Percentiles rank a stretch among this genome's conserved stretches.
phyloP scores from a whole-genome alignment of 495 filamentous ascomycete genomes.

The Schizothecium vesticola region DNA sequence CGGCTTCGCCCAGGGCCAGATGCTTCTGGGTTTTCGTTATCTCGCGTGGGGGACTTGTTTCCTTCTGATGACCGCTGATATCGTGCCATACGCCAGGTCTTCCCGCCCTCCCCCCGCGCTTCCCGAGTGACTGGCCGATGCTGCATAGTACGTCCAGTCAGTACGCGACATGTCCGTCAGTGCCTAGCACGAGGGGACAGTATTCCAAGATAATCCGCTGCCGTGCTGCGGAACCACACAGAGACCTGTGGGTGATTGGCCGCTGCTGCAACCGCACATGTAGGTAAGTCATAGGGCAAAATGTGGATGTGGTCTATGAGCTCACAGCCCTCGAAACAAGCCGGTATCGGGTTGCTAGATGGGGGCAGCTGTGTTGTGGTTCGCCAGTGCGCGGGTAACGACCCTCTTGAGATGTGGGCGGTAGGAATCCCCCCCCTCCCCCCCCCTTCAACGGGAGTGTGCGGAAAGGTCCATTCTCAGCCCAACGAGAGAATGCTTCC shows the following conservation, averaged over 20 bases:
- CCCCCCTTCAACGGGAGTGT: neutral
- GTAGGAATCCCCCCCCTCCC: neutral
- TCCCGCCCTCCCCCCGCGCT: neutral
- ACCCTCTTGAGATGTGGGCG: neutral
- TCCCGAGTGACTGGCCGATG: neutral
- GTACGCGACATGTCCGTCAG: neutral
- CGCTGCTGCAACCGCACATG: neutral
- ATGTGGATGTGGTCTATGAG: constrained; percentile 1
- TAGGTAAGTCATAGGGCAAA: constrained; percentile 12
- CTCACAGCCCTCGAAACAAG: neutral
- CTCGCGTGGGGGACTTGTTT: constrained; percentile 17
- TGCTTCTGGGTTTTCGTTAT: constrained; percentile 2
- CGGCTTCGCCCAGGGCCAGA: neutral
- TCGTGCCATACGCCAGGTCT: neutral
- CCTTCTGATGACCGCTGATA: neutral
- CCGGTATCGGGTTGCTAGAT: neutral
- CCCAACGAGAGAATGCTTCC: constrained; percentile 7
- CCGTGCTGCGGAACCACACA: neutral
- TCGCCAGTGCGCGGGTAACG: neutral
- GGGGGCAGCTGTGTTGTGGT: neutral
- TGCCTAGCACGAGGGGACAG: neutral
- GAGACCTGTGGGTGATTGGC: constrained; percentile 3
- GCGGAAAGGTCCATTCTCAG: neutral
- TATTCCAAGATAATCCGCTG: constrained; percentile 11
- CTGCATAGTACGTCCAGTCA: neutral